Percentiles rank a stretch among this genome's conserved stretches.
Conservation (phyloP, 345 rosid species). For the Ceriops tagal region DNA sequence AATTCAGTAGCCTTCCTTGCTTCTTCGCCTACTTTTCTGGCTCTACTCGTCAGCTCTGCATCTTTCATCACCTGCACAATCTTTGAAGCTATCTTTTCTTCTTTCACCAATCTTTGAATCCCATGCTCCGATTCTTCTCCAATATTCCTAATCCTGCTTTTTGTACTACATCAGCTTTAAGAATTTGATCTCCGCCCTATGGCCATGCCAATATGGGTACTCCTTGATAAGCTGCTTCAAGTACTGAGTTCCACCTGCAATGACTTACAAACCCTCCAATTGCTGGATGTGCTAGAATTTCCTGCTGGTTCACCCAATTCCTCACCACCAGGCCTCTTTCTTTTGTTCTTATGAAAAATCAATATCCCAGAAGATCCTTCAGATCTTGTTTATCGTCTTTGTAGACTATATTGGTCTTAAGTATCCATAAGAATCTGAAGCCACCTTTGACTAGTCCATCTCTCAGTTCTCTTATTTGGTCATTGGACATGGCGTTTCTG, state of each 20-base stretch:
- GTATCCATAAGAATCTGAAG: slow-evolving; percentile 4
- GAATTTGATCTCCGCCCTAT: slow-evolving; percentile 9
- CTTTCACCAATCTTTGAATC: background rate
- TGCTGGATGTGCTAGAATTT: background rate
- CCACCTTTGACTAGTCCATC: slow-evolving; percentile 3
- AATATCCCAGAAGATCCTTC: background rate
- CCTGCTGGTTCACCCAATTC: background rate
- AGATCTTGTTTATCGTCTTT: slow-evolving; percentile 10
- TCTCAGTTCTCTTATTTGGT: slow-evolving; percentile 13
- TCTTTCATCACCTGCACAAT: slow-evolving; percentile 1
- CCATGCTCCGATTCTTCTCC: slow-evolving; percentile 1
- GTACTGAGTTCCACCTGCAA: slow-evolving; percentile 14
- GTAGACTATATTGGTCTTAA: slow-evolving; percentile 3
- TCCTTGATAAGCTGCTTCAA: slow-evolving; percentile 10
- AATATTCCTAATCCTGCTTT: background rate
- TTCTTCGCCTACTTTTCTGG: background rate
- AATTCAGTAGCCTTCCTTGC: background rate
- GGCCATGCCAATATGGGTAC: slow-evolving; percentile 17
- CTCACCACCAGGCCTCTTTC: too few species aligned
- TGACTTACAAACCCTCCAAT: slow-evolving; percentile 1
- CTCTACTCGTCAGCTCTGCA: background rate
- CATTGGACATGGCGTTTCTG: slow-evolving; percentile 4
- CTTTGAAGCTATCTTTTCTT: background rate
- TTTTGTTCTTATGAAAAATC: background rate
- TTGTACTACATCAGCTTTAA: background rate